Base-by-base conservation (phyloP, 371 early-diverging fungal species). In the Paraphysoderma sedebokerense region DNA sequence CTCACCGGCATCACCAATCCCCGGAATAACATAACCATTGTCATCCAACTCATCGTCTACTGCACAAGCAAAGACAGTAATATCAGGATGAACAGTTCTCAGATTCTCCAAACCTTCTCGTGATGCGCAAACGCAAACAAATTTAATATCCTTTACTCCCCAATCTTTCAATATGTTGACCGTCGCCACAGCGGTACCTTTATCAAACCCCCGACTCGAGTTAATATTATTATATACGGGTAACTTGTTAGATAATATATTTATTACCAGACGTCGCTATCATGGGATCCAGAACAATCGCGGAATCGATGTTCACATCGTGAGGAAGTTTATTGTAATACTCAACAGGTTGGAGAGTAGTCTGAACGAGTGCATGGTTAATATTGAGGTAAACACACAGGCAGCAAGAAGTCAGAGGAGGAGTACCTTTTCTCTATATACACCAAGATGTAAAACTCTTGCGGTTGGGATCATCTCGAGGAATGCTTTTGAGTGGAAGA, bases 311-410 rank as follows among this genome's bases (percentile, higher is more conserved):
- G 26, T 68, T 63, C 46, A 79, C 80, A 3, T 56, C 53, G 23
- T 59, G 51, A 5, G 90, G 90, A 26, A 89, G 60, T 59, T 88
- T 89, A 66, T 88, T 89, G 68, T 86, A 89, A 60, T 89, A 89
- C 56, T 89, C 90, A n/a, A 89, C 87, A 5, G 90, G 89, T 49
- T 79, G 76, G 37, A 83, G 62, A 2, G 87, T 78, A 3, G 68
- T 47, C 73, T 73, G 49, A 20, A 42, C 13, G 12, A 2, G 13
- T 9, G n/a, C 15, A 6, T 23, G 11, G 47, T 37, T 4, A 13
- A 30, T 5, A 17, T 17, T 15, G 19, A 27, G 7, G 47, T 1
- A 9, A 3, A 15, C 37, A 4, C 38, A 9, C 13, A 1, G 29
- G 4, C 20, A 19, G 24, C n/a, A 8, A 24, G 29, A 24, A 32